Conservation (phyloP, 805 yeast species). For the Komagataella populi region DNA sequence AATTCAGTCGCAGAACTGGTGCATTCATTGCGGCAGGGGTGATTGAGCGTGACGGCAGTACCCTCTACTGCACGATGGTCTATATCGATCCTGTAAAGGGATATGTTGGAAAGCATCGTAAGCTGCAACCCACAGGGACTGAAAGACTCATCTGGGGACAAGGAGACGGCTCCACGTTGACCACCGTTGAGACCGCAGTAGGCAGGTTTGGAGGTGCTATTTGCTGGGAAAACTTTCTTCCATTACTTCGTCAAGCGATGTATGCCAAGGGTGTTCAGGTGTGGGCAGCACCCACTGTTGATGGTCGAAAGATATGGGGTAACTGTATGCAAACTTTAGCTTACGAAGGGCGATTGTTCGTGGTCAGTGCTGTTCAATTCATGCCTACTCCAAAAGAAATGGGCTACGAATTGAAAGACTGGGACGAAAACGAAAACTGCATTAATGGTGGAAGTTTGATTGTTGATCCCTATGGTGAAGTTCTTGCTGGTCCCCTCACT, state of each 20-base stretch:
- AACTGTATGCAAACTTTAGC: conserved; percentile 27
- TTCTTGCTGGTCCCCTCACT: conserved; percentile 26
- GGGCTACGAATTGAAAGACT: conserved; percentile 9
- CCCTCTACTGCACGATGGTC: conserved; percentile 26
- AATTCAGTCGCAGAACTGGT: conserved; percentile 18
- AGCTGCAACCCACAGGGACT: conserved; percentile 28
- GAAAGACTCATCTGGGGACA: conserved; percentile 32
- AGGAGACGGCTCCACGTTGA: conserved; percentile 32
- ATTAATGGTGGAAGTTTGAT: conserved; percentile 28
- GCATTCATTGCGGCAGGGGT: conserved; percentile 25
- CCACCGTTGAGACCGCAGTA: conserved; percentile 19
- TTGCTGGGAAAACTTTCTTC: conserved; percentile 34
- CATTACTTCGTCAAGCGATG: conserved; percentile 24
- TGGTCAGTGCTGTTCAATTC: conserved; percentile 26
- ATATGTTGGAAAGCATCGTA: conserved; percentile 27
- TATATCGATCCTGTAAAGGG: conserved; percentile 25
- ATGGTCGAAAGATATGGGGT: conserved; percentile 29
- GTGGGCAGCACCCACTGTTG: conserved; percentile 31
- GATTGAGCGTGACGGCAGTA: conserved; percentile 23
- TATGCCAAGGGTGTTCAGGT: conserved; percentile 28
- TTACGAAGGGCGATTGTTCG: conserved; percentile 25
- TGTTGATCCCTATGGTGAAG: conserved; percentile 27
- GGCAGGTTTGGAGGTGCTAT: conserved; percentile 31
- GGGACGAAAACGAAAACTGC: conserved; percentile 17
- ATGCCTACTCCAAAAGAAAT: conserved; percentile 16